Base-by-base conservation (phyloP, 768 basidiomycete species). In the Phylloporus arenicola region DNA sequence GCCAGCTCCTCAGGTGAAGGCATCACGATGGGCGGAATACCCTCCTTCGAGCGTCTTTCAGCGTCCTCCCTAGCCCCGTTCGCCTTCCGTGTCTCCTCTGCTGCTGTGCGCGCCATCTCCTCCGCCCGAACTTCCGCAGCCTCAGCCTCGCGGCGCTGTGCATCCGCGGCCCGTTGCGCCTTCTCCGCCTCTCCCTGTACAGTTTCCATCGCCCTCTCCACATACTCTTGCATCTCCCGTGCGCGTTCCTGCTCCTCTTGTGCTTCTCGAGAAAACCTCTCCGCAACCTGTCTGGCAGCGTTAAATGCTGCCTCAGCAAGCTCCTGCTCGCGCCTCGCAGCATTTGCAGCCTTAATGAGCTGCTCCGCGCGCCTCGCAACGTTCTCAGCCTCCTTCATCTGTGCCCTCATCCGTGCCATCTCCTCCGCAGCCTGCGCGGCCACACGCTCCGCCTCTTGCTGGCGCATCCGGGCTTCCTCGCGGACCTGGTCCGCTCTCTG, bases 11-110 rank as follows among this genome's bases (percentile, higher is more conserved):
- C 50, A 2, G 40, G 51, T 4, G 60, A 44, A 3, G 65, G 67
- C 10, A 46, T 59, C 17, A 60, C 59, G 13, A 61, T 48, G 3
- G 61, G 63, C 35, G 62, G 64, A 8, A 64, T 60, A 10, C 61
- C 63, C 20, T 64, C 49, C 45, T 55, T 63, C 43, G 55, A 17
- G 6, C 37, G 40, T 9, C 37, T 51, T 34, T 64, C 55, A 2
- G 53, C 57, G 1, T 64, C 57, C n/a, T 47, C n/a, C 39, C 44
- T 54, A 0, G 51, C 54, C 24, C 33, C 37, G 0, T 30, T 24
- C 0, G 59, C 57, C 5, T 30, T 47, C 27, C 9, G 20, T 1
- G 24, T 24, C 24, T 24, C 24, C 24, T 24, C 24, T 6, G 24
- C 7, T 24, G 62, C 62, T 6, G 37, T 20, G 16, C 52, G 52